Conservation (phyloP, 1,139 yeast species). For the Petasospora fabianii region DNA sequence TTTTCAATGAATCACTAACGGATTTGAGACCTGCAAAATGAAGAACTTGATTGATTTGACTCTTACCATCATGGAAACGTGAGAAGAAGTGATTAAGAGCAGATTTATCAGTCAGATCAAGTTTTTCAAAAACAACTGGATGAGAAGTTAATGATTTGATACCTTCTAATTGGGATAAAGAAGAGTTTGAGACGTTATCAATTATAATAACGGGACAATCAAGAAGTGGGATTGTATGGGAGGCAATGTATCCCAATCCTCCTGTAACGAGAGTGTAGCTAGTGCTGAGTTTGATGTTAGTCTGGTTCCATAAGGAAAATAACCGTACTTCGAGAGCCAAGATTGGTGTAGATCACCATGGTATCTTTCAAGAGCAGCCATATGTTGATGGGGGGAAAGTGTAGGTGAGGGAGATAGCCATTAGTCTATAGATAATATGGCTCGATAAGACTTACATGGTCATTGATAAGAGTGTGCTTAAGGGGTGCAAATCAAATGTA, state of each 20-base stretch:
- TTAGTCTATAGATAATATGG: no score
- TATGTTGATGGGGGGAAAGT: no score
- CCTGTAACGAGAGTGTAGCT: constrained; percentile 69
- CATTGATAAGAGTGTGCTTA: no score
- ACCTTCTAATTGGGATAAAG: constrained; percentile 64
- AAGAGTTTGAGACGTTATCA: constrained; percentile 68
- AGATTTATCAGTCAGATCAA: constrained; percentile 10
- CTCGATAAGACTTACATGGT: no score
- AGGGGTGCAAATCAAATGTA: no score
- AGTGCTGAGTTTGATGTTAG: constrained; percentile 2
- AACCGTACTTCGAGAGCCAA: neutral
- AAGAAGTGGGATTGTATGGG: constrained; percentile 54
- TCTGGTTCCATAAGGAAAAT: neutral
- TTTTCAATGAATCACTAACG: constrained; percentile 73
- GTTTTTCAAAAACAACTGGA: constrained; percentile 32
- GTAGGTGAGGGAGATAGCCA: no score
- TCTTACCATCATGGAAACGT: constrained; percentile 45
- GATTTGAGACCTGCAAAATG: constrained; percentile 90
- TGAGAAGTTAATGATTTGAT: constrained; percentile 49
- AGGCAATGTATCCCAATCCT: constrained; percentile 86
- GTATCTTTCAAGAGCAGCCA: no score
- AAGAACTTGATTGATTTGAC: constrained; percentile 27
- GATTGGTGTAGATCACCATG: no score
- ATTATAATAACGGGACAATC: constrained; percentile 69
- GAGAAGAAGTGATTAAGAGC: constrained; percentile 29